Base-by-base conservation (phyloP, 2,329 filamentous ascomycete species). In the Didymosphaeria variabile region DNA sequence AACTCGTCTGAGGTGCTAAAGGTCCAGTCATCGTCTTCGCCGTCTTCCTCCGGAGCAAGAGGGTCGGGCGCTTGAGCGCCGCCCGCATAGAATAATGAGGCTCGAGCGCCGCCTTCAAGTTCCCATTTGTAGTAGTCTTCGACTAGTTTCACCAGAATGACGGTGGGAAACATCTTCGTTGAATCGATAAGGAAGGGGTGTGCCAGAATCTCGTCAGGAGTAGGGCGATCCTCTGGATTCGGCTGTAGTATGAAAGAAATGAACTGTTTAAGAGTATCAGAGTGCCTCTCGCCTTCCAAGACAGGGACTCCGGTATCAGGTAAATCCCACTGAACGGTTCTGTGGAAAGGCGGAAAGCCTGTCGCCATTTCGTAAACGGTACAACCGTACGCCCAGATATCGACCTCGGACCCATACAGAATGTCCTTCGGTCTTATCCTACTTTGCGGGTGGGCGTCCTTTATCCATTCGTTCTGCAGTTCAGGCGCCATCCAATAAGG, bases 401-500 rank as follows among this genome's bases (percentile, higher is more conserved):
- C 92, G 46, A 85, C 78, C 58, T 85, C 83, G 7, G 76, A 80
- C 12, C 83, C 82, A 66, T 85, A 85, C 2, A 74, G 67, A 36
- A 79, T 72, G 55, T 78, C 89, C 15, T 88, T 90, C 60, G 89
- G 73, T 21, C 69, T 66, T 2, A 71, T 55, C 15, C 69, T 59
- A 52, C 72, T 89, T 72, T 91, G 91, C 5, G 72, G 74, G 55
- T 88, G 87, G 10, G 85, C 83, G 4, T 85, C 82, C 40, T 86
- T 83, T 59, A 90, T 87, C 67, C 74, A 77, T 60, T 75, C 74
- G 59, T 68, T 71, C 44, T 76, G 75, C 13, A 94, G 83, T 70
- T 95, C 92, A 0, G 90, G 91, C 0, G 92, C 91, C 91, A 95
- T 94, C 90, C 91, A 95, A 77, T 94, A 89, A 3, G 90, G 90